Evolutionary conservation across 495 filamentous ascomycete genomes (phyloP).

Genomic region (Penicillium taxi): DNA sequence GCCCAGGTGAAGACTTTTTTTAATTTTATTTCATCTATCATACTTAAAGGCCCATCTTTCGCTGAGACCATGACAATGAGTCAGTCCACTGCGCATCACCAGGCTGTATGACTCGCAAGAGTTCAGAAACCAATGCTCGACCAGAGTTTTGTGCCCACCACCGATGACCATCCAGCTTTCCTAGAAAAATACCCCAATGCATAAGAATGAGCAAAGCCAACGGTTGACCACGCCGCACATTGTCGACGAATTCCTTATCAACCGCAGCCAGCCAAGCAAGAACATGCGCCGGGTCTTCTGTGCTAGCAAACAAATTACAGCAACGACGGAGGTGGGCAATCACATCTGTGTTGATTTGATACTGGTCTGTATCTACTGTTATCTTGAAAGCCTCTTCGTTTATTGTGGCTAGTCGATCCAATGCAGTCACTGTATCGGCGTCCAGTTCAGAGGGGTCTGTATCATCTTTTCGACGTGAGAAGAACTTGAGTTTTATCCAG

Average conservation of each 20-base stretch:
- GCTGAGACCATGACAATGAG: constrained; percentile 17
- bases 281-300: constrained; percentile 16
- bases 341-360: constrained; percentile 14
- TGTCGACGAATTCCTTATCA: constrained; percentile 20
- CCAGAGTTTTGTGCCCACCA: constrained; percentile 27
- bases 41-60: constrained; percentile 7
- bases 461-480: constrained; percentile 12
- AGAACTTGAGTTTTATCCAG: constrained; percentile 20
- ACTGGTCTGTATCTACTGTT: constrained; percentile 8
- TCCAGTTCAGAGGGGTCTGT: constrained; percentile 13
- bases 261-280: constrained; percentile 24
- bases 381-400: constrained; percentile 13
- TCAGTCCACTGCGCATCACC: constrained; percentile 15
- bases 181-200: constrained; percentile 23
- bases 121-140: constrained; percentile 18
- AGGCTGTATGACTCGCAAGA: constrained; percentile 6
- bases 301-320: constrained; percentile 15
- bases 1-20: no score
- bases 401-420: constrained; percentile 11
- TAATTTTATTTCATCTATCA: no score
- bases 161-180: constrained; percentile 13
- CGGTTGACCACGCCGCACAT: constrained; percentile 15
- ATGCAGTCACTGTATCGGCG: constrained; percentile 8
- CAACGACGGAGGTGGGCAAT: constrained; percentile 21
- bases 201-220: constrained; percentile 22